Evolutionary conservation across 805 yeast genomes (phyloP), one percentile per base, ranked within the genome.

Genomic region (Wickerhamiella kurtzmanii): DNA sequence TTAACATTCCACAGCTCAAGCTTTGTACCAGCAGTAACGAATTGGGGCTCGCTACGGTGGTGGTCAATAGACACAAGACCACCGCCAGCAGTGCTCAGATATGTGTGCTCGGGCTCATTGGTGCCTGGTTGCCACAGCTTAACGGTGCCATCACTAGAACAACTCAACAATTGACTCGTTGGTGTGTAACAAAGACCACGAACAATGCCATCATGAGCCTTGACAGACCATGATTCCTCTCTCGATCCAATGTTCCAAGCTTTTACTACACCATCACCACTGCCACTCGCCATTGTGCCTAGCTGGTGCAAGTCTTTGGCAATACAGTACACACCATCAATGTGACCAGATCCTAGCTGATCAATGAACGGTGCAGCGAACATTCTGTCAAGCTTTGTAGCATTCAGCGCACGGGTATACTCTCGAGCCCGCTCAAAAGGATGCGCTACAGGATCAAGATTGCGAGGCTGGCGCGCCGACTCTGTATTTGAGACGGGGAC

Each of bases 391-490:
- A 92, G 64, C 62, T 92, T 92, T 15, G 97, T 88, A 22, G 98
- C 97, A 48, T 85, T 89, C 45, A 92, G 66, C 0, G 97, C 97
- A 54, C 88, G 76, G 17, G 96, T 84, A 60, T 92, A 92, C 65
- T 92, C 98, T 60, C 98, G 74, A 4, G 97, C 96, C 56, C 97
- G 73, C 66, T 92, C 97, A 59, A 92, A 89, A 0, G 96, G 98
- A 67, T 92, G 99, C 43, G 92, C 70, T 19, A 89, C 92, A 1
- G 98, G 96, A 60, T 89, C 81, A 56, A 92, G 68, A 64, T 92
- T 92, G 49, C 98, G 74, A 0, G 96, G 89, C 45, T 85, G 64
- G 19, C 89, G 76, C 2, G 89, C 78, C 57, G 86, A 89, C 62
- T 92, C 96, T 0, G 94, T 77, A 63, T 84, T 86, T 54, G 87